Percentiles rank a stretch among this genome's conserved stretches.
Conservation (phyloP, 2,329 filamentous ascomycete genomes). For the Fusarium continuum region DNA sequence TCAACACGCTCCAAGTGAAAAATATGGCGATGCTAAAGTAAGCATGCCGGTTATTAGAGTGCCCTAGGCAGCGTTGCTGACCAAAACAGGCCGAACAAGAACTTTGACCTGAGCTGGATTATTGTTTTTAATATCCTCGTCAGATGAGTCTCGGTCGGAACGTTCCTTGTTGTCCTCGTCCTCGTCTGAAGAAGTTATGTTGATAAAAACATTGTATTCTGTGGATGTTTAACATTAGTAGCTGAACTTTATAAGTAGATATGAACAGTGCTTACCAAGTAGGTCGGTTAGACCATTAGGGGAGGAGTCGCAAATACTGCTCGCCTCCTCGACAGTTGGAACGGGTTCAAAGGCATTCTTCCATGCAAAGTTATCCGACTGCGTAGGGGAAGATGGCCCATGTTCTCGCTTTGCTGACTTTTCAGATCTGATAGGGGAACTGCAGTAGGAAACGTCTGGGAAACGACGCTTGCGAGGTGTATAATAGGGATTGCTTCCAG, state of each 20-base stretch:
- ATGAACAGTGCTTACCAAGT: slow-evolving; percentile 43
- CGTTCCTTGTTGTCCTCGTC: slow-evolving; percentile 1
- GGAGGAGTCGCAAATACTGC: slow-evolving; percentile 37
- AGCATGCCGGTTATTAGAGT: neutral
- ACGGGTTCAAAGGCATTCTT: slow-evolving; percentile 38
- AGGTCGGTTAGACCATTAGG: slow-evolving; percentile 38
- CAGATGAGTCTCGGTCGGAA: slow-evolving; percentile 18
- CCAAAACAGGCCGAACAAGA: neutral
- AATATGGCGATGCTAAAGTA: neutral
- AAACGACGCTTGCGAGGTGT: slow-evolving; percentile 39
- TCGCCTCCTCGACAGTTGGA: slow-evolving; percentile 50
- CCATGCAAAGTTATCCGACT: slow-evolving; percentile 22
- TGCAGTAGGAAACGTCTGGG: slow-evolving; percentile 12
- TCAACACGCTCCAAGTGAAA: neutral
- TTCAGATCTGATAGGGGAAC: slow-evolving; percentile 15
- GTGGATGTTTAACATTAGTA: slow-evolving; percentile 6
- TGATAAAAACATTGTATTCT: slow-evolving; percentile 37
- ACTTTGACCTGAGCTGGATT: neutral
- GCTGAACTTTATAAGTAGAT: neutral
- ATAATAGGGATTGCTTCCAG: slow-evolving; percentile 49
- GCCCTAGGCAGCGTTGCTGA: neutral
- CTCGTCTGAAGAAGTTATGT: slow-evolving; percentile 17
- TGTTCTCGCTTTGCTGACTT: slow-evolving; percentile 4
- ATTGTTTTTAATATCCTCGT: slow-evolving; percentile 17
- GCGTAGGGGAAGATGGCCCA: neutral